phyloP scores from a whole-genome alignment of 202 grass and related monocot genomes.

The Zoysia matrella region DNA sequence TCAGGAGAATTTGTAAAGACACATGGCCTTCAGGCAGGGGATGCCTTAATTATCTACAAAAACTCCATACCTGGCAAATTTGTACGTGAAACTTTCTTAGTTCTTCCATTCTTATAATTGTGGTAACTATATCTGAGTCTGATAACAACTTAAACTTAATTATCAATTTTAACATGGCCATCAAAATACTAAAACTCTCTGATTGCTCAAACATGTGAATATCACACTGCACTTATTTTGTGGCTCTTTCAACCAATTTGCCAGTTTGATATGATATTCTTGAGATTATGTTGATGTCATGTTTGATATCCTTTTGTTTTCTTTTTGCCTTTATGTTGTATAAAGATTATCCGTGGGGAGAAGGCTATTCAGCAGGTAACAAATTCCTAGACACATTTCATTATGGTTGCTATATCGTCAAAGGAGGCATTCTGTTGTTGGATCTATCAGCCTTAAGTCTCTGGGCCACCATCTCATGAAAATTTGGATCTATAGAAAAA shows the following conservation, averaged over 20 bases:
- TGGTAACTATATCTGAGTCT: neutral
- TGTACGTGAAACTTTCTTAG: constrained; percentile 47
- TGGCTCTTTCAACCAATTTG: neutral
- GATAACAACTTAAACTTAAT: neutral
- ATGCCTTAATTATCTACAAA: constrained; percentile 73
- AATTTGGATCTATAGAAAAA: neutral
- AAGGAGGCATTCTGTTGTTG: constrained; percentile 6
- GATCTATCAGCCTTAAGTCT: constrained; percentile 15
- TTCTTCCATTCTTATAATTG: neutral
- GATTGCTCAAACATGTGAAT: neutral
- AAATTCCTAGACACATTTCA: constrained; percentile 31
- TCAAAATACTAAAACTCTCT: constrained; percentile 6
- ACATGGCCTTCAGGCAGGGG: constrained; percentile 83
- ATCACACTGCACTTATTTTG: neutral
- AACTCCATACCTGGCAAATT: constrained; percentile 60
- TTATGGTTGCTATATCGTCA: constrained; percentile 10
- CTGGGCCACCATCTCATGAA: constrained; percentile 15
- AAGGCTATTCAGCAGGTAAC: constrained; percentile 50
- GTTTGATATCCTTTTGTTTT: neutral
- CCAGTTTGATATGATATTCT: neutral
- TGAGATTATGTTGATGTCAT: neutral
- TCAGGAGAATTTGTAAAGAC: constrained; percentile 89
- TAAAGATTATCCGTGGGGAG: constrained; percentile 58
- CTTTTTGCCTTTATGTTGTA: constrained; percentile 26
- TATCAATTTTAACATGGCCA: neutral